Percentiles rank a stretch among this genome's conserved stretches.
phyloP scores from a whole-genome alignment of 2,329 filamentous ascomycete genomes.

The Phyllosticta ampelicida region DNA sequence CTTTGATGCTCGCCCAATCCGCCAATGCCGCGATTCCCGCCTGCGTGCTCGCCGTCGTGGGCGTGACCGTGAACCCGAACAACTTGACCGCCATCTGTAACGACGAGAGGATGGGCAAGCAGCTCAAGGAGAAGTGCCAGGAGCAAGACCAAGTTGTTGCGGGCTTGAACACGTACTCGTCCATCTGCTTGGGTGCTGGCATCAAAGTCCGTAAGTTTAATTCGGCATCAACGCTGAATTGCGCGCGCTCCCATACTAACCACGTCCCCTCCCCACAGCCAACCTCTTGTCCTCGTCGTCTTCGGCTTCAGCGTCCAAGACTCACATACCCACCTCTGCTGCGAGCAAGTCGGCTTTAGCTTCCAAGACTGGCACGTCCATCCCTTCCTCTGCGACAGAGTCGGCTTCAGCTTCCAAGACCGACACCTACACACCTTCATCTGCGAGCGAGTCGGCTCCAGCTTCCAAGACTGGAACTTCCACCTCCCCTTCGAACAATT shows the following conservation, averaged over 20 bases:
- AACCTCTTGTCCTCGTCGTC: not conserved
- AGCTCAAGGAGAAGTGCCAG: slow-evolving; percentile 7
- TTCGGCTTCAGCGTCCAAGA: not conserved
- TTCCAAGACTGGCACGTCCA: not conserved
- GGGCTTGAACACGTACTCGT: slow-evolving; percentile 9
- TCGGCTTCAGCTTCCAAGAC: not conserved
- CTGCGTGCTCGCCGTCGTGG: slow-evolving; percentile 12
- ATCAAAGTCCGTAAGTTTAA: slow-evolving; percentile 9
- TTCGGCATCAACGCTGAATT: too few relatives aligned
- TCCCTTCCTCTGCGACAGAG: too few relatives aligned
- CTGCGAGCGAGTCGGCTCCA: not conserved
- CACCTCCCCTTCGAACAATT: not conserved
- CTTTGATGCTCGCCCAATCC: slow-evolving; percentile 11
- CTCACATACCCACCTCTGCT: too few relatives aligned
- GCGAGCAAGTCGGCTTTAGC: too few relatives aligned
- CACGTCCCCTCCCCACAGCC: not conserved
- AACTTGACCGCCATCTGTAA: slow-evolving; percentile 13
- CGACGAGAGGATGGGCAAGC: not conserved
- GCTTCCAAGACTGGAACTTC: slow-evolving; percentile 1
- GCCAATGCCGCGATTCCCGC: slow-evolving; percentile 12
- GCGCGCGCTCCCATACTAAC: too few relatives aligned
- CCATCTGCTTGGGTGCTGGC: slow-evolving; percentile 9
- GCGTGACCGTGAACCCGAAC: slow-evolving; percentile 4
- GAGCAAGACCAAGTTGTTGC: not conserved
- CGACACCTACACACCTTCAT: not conserved